Evolutionary conservation across 257 asterid genomes (phyloP), one percentile per base, ranked within the genome.

Genomic region (Lantana camara): DNA sequence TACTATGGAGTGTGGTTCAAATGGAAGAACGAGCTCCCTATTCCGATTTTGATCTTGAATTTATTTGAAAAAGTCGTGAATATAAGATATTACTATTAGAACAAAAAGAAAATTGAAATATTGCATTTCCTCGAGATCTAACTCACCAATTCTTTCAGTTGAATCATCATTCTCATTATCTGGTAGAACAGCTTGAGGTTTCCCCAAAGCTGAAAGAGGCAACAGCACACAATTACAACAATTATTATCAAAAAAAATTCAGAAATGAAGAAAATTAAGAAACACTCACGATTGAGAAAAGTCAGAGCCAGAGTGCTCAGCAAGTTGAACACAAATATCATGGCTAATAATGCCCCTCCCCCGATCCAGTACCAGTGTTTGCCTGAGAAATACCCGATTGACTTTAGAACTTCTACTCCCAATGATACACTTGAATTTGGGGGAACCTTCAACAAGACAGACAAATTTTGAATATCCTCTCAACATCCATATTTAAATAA

Each of bases 341-440:
- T 68, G 70, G 80, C 86, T 40, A 59, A 6, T 54, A 83, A 61
- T 22, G 86, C 77, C 46, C 77, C 89, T 53, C 70, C 57, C 66
- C 89, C 89, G n/a, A 83, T 75, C 89, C 85, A 83, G 45, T 80
- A 83, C 86, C 79, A 74, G 51, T 75, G 50, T 10, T 75, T 44
- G 22, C 70, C 82, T 0, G 80, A 2, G 51, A 67, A 78, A 27
- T 63, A 73, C 11, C 89, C 85, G 0, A 75, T 75, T 27, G 75
- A 64, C 68, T 78, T 72, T 12, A 83, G 37, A 50, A 77, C 71
- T 41, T 44, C 61, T 10, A 77, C 71, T 29, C 89, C 89, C 37
- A 83, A 61, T 14, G 83, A n/a, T 10, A 49, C 71, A 17, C 56
- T 70, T 23, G 83, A 10, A 52, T 32, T 21, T 19, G 79, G 16